These are phyloP conservation scores for Spathaspora hagerdaliae DNA, from an alignment of 805 yeast species.

Conservation along the genomic window DNA sequence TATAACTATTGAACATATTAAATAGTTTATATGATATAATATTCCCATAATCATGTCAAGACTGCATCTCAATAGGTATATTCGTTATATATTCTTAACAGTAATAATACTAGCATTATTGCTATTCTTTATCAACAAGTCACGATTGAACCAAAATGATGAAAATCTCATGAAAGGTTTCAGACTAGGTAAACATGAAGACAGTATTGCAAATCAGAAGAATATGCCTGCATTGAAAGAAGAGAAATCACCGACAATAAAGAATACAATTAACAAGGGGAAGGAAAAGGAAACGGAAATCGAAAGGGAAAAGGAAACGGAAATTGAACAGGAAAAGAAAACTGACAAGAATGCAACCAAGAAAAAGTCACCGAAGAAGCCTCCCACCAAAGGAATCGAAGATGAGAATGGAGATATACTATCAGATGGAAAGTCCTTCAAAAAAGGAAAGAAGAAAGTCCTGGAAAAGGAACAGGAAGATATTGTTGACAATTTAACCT, in stretches of 20 bases:
- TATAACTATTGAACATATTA: too few species aligned
- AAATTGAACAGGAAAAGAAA: neutral
- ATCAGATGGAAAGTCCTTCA: neutral
- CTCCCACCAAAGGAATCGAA: too few species aligned
- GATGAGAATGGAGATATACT: neutral
- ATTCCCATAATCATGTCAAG: neutral
- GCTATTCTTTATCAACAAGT: neutral
- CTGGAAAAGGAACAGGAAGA: constrained; percentile 4
- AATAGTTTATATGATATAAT: too few species aligned
- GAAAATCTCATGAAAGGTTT: too few species aligned
- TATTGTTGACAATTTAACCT: neutral
- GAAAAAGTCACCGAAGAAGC: neutral
- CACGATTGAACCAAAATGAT: neutral
- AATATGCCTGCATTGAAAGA: too few species aligned
- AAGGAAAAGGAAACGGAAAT: neutral
- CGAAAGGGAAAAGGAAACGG: neutral
- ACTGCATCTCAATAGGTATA: neutral
- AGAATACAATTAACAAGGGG: neutral
- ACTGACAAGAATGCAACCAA: neutral
- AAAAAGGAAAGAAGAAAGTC: neutral
- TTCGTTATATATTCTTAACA: neutral
- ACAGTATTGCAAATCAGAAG: too few species aligned
- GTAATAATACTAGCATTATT: neutral
- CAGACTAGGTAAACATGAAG: too few species aligned
- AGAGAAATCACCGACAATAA: too few species aligned